A percentile compares a stretch with the other conserved stretches of the same genome.
phyloP scores from a whole-genome alignment of 163 green algal genomes.

The Scenedesmus sp. region DNA sequence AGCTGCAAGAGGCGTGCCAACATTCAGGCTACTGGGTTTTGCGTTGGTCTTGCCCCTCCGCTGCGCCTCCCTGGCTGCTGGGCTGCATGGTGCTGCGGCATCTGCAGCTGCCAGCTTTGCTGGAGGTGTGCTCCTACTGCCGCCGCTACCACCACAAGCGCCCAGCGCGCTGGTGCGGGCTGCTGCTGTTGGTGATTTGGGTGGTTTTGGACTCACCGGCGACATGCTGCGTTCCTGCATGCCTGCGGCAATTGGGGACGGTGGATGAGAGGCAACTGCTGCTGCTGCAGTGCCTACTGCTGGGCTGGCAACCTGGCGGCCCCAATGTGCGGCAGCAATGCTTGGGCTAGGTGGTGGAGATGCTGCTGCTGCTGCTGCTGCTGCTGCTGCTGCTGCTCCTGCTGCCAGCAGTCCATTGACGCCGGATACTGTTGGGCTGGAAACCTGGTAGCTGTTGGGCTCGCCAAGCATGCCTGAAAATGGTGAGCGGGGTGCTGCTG shows the following conservation, averaged over 20 bases:
- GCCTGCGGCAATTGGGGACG: background rate
- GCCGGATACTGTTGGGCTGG: no score
- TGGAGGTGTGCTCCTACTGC: background rate
- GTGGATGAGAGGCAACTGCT: background rate
- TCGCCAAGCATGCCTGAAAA: no score
- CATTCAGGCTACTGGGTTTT: background rate
- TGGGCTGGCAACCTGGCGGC: background rate
- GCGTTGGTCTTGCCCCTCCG: background rate
- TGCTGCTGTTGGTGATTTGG: background rate
- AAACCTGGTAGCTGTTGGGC: no score
- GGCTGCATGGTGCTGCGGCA: background rate
- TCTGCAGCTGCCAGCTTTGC: background rate
- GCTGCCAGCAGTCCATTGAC: no score
- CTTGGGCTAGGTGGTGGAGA: background rate
- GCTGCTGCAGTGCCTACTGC: background rate
- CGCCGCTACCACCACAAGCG: background rate
- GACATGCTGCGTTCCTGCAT: background rate
- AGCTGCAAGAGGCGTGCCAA: background rate
- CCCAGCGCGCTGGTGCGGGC: no score
- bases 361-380: background rate
- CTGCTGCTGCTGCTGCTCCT: background rate
- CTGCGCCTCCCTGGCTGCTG: background rate
- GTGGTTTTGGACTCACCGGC: background rate
- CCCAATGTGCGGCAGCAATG: background rate
- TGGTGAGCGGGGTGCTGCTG: no score